A percentile compares a stretch with the other conserved stretches of the same genome.
phyloP scores from a whole-genome alignment of 2,329 filamentous ascomycete genomes.

The Aureobasidium sp. region DNA sequence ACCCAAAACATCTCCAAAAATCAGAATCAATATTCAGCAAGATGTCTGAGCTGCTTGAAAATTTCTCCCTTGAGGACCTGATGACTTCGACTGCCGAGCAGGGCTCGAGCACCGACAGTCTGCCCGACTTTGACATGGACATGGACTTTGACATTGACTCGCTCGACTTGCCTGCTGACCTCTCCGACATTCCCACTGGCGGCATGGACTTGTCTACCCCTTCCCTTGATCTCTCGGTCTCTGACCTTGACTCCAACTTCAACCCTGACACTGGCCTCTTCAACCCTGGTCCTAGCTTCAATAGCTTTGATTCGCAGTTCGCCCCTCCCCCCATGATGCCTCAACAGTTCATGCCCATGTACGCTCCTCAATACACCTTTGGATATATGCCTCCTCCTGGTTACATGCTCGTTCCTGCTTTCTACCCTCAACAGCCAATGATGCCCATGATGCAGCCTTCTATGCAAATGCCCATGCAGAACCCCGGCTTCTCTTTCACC shows the following conservation, averaged over 20 bases:
- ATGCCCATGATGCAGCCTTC: conserved; percentile 2
- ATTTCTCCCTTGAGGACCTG: not conserved
- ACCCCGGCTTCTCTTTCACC: not conserved
- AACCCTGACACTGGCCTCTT: not conserved
- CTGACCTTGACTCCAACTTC: not conserved
- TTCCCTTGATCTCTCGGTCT: not conserved
- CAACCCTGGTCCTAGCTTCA: not conserved
- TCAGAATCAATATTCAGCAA: not conserved
- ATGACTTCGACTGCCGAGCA: not conserved
- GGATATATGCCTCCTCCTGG: not conserved
- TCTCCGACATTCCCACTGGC: not conserved
- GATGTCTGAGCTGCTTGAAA: conserved; percentile 5
- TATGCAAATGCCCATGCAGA: not conserved
- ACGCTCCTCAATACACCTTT: not conserved
- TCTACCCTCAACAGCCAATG: not conserved
- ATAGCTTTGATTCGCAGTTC: not conserved
- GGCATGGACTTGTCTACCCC: not conserved
- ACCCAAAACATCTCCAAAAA: not conserved
- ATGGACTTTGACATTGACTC: not conserved
- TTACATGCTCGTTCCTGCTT: not conserved
- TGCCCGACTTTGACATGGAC: not conserved
- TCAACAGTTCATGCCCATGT: not conserved
- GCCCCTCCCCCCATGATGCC: not conserved
- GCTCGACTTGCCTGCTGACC: not conserved
- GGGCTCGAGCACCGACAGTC: not conserved